These are phyloP conservation scores for Arthrobotrys conoides DNA, from an alignment of 2,329 filamentous ascomycete species.

Conservation along the genomic window DNA sequence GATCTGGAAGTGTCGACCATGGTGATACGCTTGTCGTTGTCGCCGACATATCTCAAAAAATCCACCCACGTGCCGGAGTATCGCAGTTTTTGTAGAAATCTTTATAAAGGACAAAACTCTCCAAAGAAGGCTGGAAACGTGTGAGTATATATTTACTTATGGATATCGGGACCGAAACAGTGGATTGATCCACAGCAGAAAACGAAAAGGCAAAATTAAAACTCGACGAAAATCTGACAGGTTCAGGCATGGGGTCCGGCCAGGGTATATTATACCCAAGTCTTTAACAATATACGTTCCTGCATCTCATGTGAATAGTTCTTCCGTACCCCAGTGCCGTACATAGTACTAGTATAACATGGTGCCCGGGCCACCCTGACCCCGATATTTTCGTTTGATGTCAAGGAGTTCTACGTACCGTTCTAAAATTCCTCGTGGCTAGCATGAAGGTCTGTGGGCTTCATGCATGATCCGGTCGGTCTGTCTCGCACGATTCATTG, in stretches of 20 bases:
- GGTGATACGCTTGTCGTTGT: conserved; percentile 54
- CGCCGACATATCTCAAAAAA: conserved; percentile 46
- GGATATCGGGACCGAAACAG: conserved; percentile 3
- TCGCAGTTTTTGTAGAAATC: conserved; percentile 11
- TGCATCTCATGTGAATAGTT: conserved; percentile 39
- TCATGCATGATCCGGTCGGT: conserved; percentile 17
- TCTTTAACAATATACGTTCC: conserved; percentile 33
- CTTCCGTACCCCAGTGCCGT: conserved; percentile 12
- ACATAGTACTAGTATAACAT: background rate
- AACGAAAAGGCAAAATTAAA: conserved; percentile 40
- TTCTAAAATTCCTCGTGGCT: conserved; percentile 17
- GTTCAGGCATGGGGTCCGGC: conserved; percentile 4
- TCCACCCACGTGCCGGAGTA: background rate
- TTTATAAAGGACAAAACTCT: conserved; percentile 21
- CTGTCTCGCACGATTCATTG: conserved; percentile 10
- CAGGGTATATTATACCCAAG: conserved; percentile 34
- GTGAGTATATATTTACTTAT: conserved; percentile 33
- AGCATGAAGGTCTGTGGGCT: conserved; percentile 26
- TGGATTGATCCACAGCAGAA: conserved; percentile 17
- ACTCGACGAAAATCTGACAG: conserved; percentile 31
- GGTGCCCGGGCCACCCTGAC: background rate
- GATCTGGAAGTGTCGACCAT: conserved; percentile 58
- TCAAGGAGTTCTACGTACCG: background rate
- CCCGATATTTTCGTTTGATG: conserved; percentile 40
- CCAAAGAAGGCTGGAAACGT: background rate